A percentile compares a stretch with the other conserved stretches of the same genome.
Evolutionary conservation across 1,284 basidiomycete species (phyloP).

Genomic region (Inonotus obliquus): DNA sequence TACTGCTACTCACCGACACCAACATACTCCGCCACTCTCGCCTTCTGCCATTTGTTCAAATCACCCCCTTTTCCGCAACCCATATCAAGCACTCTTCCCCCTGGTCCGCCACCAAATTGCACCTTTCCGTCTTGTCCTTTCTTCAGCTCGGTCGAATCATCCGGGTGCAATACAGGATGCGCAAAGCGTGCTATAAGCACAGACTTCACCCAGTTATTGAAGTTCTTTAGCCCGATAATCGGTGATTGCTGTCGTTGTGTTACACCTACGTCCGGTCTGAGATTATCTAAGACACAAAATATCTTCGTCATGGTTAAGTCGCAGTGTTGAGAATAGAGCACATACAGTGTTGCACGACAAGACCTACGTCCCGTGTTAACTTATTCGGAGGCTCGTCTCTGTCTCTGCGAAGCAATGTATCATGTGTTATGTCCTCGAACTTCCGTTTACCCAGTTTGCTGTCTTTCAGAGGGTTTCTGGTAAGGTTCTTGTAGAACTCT

Average conservation of each 20-base stretch:
- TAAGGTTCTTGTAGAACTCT: constrained; percentile 52
- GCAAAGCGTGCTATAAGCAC: constrained; percentile 88
- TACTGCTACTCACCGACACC: constrained; percentile 64
- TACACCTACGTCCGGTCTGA: constrained; percentile 86
- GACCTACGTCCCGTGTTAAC: constrained; percentile 56
- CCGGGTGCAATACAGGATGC: constrained; percentile 49
- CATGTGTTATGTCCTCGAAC: constrained; percentile 27
- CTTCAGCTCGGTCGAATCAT: constrained; percentile 28
- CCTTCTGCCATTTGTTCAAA: constrained; percentile 92
- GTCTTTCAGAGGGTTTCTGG: constrained; percentile 48
- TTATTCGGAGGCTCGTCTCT: constrained; percentile 43
- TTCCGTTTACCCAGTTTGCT: constrained; percentile 33
- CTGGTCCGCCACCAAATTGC: constrained; percentile 17
- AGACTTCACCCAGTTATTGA: constrained; percentile 99
- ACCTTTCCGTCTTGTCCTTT: constrained; percentile 28
- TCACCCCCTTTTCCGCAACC: constrained; percentile 99
- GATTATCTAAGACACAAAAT: constrained; percentile 63
- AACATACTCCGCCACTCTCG: constrained; percentile 75
- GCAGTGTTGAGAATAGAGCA: constrained; percentile 20
- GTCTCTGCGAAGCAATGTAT: constrained; percentile 28
- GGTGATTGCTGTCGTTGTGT: constrained; percentile 84
- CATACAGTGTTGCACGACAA: constrained; percentile 71
- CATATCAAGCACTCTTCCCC: constrained; percentile 86
- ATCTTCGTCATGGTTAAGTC: constrained; percentile 5
- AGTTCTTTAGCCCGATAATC: constrained; percentile 94